Conservation (phyloP, 768 basidiomycete genomes). For the Phylloporus sp. region DNA sequence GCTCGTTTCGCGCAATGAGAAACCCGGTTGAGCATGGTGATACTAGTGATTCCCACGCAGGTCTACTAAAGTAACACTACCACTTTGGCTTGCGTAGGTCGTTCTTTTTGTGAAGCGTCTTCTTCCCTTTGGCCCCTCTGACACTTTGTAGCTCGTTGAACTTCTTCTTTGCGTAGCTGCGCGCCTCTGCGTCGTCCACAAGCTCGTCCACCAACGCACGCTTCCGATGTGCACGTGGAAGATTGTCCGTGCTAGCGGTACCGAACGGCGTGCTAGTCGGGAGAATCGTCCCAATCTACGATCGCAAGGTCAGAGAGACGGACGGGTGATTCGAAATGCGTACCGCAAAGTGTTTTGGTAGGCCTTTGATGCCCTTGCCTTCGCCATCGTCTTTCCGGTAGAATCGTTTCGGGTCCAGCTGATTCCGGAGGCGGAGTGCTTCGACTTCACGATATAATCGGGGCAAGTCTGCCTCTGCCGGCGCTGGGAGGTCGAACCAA, state of each 20-base stretch:
- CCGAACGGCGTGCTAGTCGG: slow-evolving; percentile 70
- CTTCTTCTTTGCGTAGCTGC: slow-evolving; percentile 87
- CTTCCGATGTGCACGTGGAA: slow-evolving; percentile 65
- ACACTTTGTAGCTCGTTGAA: slow-evolving; percentile 72
- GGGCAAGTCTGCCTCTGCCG: slow-evolving; percentile 73
- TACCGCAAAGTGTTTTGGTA: slow-evolving; percentile 90
- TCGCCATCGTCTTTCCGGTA: slow-evolving; percentile 85
- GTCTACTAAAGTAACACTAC: too few relatives aligned
- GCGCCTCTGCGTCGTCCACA: slow-evolving; percentile 81
- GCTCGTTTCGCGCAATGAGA: slow-evolving; percentile 14
- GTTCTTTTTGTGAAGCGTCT: slow-evolving; percentile 63
- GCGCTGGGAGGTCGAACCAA: slow-evolving; percentile 89
- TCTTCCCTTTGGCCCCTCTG: slow-evolving; percentile 63
- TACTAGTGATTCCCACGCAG: too few relatives aligned
- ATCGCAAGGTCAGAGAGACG: slow-evolving; percentile 4
- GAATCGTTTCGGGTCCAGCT: slow-evolving; percentile 89
- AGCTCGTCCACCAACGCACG: slow-evolving; percentile 85
- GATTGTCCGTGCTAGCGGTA: slow-evolving; percentile 62
- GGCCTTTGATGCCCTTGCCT: slow-evolving; percentile 75
- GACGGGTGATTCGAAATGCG: slow-evolving; percentile 23
- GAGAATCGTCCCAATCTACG: slow-evolving; percentile 80
- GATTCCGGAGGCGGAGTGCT: slow-evolving; percentile 78
- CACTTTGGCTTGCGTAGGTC: slow-evolving; percentile 63
- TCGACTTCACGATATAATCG: slow-evolving; percentile 81
- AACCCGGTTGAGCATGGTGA: slow-evolving; percentile 19